These are phyloP conservation scores for Xylaria sp. DNA, from an alignment of 2,329 filamentous ascomycete genomes.

Conservation along the genomic window DNA sequence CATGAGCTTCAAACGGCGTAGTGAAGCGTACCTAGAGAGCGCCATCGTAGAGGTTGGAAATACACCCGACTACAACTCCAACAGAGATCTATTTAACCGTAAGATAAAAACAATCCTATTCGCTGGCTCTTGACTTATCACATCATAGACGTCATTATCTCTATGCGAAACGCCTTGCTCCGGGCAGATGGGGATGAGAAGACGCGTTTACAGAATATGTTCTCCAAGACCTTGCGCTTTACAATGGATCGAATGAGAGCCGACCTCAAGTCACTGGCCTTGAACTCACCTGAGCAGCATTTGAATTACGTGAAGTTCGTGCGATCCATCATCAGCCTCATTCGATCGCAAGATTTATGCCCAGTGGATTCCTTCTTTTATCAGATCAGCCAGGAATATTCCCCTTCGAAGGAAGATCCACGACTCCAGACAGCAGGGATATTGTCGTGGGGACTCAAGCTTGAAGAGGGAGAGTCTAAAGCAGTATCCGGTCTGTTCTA, in stretches of 20 bases:
- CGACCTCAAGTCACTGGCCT: slow-evolving; percentile 56
- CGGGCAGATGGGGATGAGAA: slow-evolving; percentile 51
- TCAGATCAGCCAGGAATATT: slow-evolving; percentile 65
- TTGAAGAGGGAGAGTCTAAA: slow-evolving; percentile 62
- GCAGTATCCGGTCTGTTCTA: slow-evolving; percentile 64
- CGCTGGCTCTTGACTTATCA: slow-evolving; percentile 16
- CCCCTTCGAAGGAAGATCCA: slow-evolving; percentile 65
- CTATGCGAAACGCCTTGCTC: slow-evolving; percentile 62
- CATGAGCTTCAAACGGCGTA: slow-evolving; percentile 55
- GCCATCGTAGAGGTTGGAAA: slow-evolving; percentile 51
- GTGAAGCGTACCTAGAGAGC: slow-evolving; percentile 57
- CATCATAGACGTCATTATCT: slow-evolving; percentile 52
- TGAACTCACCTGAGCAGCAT: slow-evolving; percentile 57
- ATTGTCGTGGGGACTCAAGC: slow-evolving; percentile 64
- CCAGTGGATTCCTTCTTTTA: slow-evolving; percentile 66
- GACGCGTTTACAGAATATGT: slow-evolving; percentile 54
- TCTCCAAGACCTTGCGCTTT: slow-evolving; percentile 55
- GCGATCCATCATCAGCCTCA: slow-evolving; percentile 61
- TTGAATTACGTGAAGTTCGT: slow-evolving; percentile 61
- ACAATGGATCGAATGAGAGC: slow-evolving; percentile 65
- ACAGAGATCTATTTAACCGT: slow-evolving; percentile 61
- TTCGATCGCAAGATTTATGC: slow-evolving; percentile 66
- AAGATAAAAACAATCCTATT: slow-evolving; percentile 36
- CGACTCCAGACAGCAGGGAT: slow-evolving; percentile 66
- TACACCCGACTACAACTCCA: slow-evolving; percentile 60